Evolutionary conservation across 2,329 filamentous ascomycete species (phyloP), one percentile per base, ranked within the genome.

Genomic region (Onygenales sp.): DNA sequence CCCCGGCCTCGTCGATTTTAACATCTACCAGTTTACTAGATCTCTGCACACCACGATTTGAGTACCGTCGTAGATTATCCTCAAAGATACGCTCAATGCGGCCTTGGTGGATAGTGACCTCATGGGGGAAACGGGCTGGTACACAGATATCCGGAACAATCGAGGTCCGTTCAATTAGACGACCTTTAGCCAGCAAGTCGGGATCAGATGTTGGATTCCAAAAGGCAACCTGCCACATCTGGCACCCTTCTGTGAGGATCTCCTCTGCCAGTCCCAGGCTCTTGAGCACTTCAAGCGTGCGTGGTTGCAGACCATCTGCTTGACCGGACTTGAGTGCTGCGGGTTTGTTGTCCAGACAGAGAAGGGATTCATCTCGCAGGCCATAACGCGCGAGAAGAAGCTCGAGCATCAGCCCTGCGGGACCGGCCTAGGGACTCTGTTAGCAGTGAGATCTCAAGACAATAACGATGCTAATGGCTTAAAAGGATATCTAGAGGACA

Each of bases 211-310:
- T 27, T 80, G 81, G 61, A 49, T 84, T 80, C 81, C 81, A 84
- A 64, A 84, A 84, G 5, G 81, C 79, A 27, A 84, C 81, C 61
- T 84, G 80, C 64, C 79, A 95, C 31, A 95, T 89, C 63, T 88
- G 89, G 1, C 89, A 89, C 5, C 91, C 64, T 54, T 88, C 85
- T 61, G 81, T 64, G 8, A 69, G 58, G 38, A 74, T 64, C 50
- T 72, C 67, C 27, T 71, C 66, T 0, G 59, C 63, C 2, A 74
- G 58, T 1, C 70, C 72, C 2, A 74, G 64, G 0, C 67, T 69
- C 46, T 73, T 68, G 5, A 74, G 57, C 8, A 72, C 66, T 55
- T 74, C 72, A 2, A 73, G 60, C 2, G 70, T 73, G 3, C 72
- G 66, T 5, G 70, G 69, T 38, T 72, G 70, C 5, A 74, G 61